Evolutionary conservation across 2,329 filamentous ascomycete genomes (phyloP), one percentile per base, ranked within the genome.

Genomic region (Penicillium sp.): DNA sequence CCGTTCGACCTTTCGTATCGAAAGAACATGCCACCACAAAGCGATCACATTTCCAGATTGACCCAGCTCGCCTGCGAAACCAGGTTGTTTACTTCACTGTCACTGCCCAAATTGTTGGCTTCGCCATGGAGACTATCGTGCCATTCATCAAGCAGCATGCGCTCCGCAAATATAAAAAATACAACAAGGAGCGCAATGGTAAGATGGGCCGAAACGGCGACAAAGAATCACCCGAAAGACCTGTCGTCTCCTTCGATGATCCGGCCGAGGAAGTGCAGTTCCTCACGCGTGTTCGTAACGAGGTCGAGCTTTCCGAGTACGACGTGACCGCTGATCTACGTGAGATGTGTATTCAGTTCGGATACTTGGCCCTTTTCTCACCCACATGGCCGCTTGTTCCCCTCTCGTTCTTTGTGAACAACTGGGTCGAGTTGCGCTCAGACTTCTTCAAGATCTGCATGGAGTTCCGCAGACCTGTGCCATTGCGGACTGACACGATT

Each of bases 61-160:
- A 98, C 64, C 87, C 89, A 0, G 78, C 84, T 58, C 79, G 91
- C 24, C 80, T 97, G 26, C 85, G 83, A 58, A 88, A 89, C 60
- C 93, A 98, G 67, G 88, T 97, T 67, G 91, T 97, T 58, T 97
- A 96, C 72, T 95, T 95, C 60, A 95, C 91, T 0, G 89, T 97
- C 19, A 97, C 93, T 0, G 93, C 91, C 0, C 91, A 97, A 65
- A 80, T 95, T 40, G 88, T 98, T 60, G 93, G 89, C 64, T 84
- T 96, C 48, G 83, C 80, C 19, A 83, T 91, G 57, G 93, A 98
- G 69, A 83, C 88, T 3, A 75, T 96, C 39, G 82, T 96, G 5
- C 93, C 93, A 0, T 88, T 87, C 57, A 69, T 88, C 44, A 95
- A 95, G 70, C 85, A 88, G 56, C 83, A 82, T 63, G 83, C 84